Percentiles rank a stretch among this genome's conserved stretches.
These are phyloP conservation scores for Fusarium scirpi DNA, from an alignment of 2,329 filamentous ascomycete genomes.

Conservation along the genomic window DNA sequence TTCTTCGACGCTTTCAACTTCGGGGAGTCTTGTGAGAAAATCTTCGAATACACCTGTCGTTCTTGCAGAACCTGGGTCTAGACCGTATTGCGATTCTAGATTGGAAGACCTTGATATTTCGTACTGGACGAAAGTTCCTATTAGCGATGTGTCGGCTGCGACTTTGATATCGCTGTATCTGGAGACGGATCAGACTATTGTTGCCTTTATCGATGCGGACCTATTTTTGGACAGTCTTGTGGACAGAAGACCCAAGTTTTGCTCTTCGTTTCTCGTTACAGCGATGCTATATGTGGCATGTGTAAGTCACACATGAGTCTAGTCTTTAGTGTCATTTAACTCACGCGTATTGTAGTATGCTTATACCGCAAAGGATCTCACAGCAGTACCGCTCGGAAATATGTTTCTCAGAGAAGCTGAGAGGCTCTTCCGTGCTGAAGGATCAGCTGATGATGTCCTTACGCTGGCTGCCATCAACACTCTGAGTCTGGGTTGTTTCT, in stretches of 20 bases:
- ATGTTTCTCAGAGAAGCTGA: background rate
- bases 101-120: background rate
- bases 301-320: background rate
- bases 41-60: background rate
- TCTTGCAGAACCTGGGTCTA: background rate
- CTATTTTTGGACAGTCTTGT: background rate
- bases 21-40: background rate
- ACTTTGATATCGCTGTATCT: constrained; percentile 1
- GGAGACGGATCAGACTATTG: constrained; percentile 9
- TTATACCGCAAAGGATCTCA: background rate
- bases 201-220: constrained; percentile 3
- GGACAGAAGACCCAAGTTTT: background rate
- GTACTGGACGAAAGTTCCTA: constrained; percentile 12
- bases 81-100: background rate
- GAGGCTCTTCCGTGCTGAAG: background rate
- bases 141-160: background rate
- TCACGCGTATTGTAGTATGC: background rate
- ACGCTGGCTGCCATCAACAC: background rate
- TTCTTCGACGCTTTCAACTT: background rate
- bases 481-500: background rate
- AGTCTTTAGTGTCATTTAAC: background rate
- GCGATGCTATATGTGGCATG: constrained; percentile 8
- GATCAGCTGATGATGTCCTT: background rate
- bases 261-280: constrained; percentile 9
- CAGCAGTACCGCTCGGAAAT: background rate